Evolutionary conservation across 2,329 filamentous ascomycete species (phyloP), one percentile per base, ranked within the genome.

Genomic region (Claviceps citrina): DNA sequence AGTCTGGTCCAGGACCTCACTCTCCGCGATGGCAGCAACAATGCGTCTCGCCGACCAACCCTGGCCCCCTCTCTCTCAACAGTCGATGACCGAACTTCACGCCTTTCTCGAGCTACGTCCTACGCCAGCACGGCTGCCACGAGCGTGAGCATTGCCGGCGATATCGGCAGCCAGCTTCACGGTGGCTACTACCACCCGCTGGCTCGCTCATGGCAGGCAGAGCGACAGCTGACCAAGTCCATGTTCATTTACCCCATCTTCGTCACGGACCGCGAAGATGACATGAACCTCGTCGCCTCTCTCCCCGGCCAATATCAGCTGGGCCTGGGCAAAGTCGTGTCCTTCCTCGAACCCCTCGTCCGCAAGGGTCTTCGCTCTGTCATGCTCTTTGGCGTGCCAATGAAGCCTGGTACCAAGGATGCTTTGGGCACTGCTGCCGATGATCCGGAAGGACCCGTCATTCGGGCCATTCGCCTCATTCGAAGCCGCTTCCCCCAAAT

Each of bases 211-310:
- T 91, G 84, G 84, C 84, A 91, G 60, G 78, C 82, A 26, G 83
- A 89, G 64, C 73, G 81, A 49, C 83, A 89, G 63, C 68, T 91
- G 57, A 89, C 84, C 46, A 89, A 89, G 85, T 91, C 87, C 28
- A 96, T 96, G 91, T 80, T 98, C 54, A 95, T 98, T 54, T 96
- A 93, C 64, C 91, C 91, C 10, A 73, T 98, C 49, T 98, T 98
- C 67, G 76, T 98, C 48, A 93, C 91, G 53, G 91, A 98, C 62
- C 76, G 84, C 55, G 83, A 89, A 27, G 84, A 96, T 54, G 89
- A 96, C 65, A 84, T 95, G 65, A 82, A 80, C 12, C 70, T 82
- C 13, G 93, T 98, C 42, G 81, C 87, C 38, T 94, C 87, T 16
- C 74, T 98, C 4, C 91, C 91, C 1, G 85, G 86, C 57, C 89